phyloP scores from a whole-genome alignment of 768 basidiomycete genomes.

The Calocera cornea region DNA sequence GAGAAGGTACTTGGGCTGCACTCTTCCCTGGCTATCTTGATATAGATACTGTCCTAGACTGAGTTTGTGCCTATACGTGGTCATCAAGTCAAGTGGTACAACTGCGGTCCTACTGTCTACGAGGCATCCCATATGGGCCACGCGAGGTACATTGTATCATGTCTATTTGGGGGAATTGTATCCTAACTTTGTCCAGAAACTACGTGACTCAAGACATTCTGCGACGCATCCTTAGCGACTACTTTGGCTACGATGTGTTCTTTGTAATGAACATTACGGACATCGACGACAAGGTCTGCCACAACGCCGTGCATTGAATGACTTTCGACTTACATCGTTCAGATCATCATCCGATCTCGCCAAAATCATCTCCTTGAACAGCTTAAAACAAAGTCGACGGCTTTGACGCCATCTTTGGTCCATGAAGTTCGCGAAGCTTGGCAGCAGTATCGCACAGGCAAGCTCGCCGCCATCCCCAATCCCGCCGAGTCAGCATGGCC shows the following conservation, averaged over 20 bases:
- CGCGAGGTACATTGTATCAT: conserved; percentile 37
- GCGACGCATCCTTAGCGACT: conserved; percentile 80
- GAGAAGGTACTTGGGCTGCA: conserved; percentile 43
- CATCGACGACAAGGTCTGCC: conserved; percentile 89
- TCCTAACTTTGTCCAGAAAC: conserved; percentile 43
- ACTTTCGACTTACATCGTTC: conserved; percentile 5
- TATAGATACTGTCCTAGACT: conserved; percentile 33
- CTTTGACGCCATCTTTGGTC: conserved; percentile 47
- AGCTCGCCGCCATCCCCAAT: conserved; percentile 28
- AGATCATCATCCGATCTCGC: conserved; percentile 91
- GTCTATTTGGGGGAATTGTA: background rate
- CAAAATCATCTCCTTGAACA: conserved; percentile 36
- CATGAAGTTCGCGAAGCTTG: conserved; percentile 47
- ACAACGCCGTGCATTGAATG: background rate
- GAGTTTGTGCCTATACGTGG: conserved; percentile 52
- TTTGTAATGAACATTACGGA: conserved; percentile 99
- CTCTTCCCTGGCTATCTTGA: background rate
- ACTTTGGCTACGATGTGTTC: conserved; percentile 94
- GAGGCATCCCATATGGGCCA: conserved; percentile 98
- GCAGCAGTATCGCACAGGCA: conserved; percentile 33
- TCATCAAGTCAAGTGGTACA: conserved; percentile 89
- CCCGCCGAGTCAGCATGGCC: conserved; percentile 36
- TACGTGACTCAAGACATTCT: conserved; percentile 93
- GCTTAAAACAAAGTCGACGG: conserved; percentile 21
- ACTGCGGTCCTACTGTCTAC: conserved; percentile 97